Evolutionary conservation across 169 alveolate species (phyloP), one percentile per base, ranked within the genome.

Genomic region (Eimeria acervulina): DNA sequence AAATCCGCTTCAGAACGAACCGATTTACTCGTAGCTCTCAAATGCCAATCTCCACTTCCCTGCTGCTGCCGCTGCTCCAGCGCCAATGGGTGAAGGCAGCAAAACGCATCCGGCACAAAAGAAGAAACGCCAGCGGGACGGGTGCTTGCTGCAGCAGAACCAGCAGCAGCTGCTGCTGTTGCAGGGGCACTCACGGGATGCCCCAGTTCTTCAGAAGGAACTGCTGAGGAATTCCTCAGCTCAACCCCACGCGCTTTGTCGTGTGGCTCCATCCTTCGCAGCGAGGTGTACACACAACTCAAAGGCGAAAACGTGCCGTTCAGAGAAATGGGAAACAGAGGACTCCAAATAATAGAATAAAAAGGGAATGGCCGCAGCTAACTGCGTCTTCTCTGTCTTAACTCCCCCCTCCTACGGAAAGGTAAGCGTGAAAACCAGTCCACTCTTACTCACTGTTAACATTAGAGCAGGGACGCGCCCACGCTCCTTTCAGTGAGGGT

Each of bases 1-100:
- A 83, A 44, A 26, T 83, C 91, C 2, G 52, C 70, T 17, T 83
- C 91, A 2, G 91, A 51, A 1, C 74, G 70, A 38, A 83, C 74
- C 15, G 51, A 42, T 19, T 83, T 83, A 6, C 52, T 52, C 12
- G 91, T 83, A 13, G 91, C 91, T 6, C 91, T 59, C 91, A 83
- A 38, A n/a, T 7, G 44, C 91, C 91, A 83, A 52, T 83, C 91
- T 17, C 91, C 91, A 36, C 91, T 52, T 51, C 42, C 40, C 74
- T 83, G 91, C 91, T 83, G 91, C 91, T 51, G 91, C 47, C 47
- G 70, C 51, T 44, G 70, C 91, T 83, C 91, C 36, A 83, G 76
- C 0, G 76, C 76, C 36, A 44, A 13, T 4, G 91, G 91, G 91
- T 83, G 91, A 15, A 83, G 55, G 74, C 91, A 83, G 91, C 91